Base-by-base conservation (phyloP, 2,329 filamentous ascomycete genomes). In the Rosellinia necatrix region DNA sequence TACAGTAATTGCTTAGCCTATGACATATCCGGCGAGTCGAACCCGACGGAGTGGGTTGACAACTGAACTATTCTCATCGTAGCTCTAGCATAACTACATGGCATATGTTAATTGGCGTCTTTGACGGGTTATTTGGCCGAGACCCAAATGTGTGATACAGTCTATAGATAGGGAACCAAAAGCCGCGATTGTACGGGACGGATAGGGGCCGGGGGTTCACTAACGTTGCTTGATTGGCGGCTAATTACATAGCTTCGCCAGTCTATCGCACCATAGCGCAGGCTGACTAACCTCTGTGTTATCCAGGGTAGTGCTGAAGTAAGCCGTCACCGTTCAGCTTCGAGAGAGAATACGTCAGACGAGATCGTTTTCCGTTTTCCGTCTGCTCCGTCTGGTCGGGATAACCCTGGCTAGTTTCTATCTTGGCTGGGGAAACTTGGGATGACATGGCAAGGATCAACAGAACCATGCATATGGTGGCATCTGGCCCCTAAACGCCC, bases 381-480 rank as follows among this genome's bases (percentile, higher is more conserved):
- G 12, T 42, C 13, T 35, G 30, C 24, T 22, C 34, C 32, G 19
- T 46, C 34, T 12, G 13, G 32, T 46, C 22, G 49, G 49, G 10
- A 49, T 25, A 25, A 15, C n/a, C 44, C 34, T 38, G n/a, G n/a
- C 13, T 42, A 6, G 22, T 17, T 12, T n/a, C n/a, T n/a, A n/a
- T n/a, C n/a, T n/a, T n/a, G n/a, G n/a, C n/a, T 2, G 22, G 13
- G 3, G 21, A n/a, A 15, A 48, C 19, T 6, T 49, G 12, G 37
- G 40, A 47, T 34, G 13, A 32, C 34, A 47, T 34, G 13, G 25
- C 34, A 53, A 32, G 35, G 42, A 32, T 40, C 41, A 8, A 21
- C n/a, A 38, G 7, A 30, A 46, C 49, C 32, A 38, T 52, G 41
- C 41, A 40, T 46, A 40, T 24, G 6, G 30, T 13, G 44, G 41